Evolutionary conservation across 305 asterid genomes (phyloP).

Genomic region (Fraxinus floribunda): DNA sequence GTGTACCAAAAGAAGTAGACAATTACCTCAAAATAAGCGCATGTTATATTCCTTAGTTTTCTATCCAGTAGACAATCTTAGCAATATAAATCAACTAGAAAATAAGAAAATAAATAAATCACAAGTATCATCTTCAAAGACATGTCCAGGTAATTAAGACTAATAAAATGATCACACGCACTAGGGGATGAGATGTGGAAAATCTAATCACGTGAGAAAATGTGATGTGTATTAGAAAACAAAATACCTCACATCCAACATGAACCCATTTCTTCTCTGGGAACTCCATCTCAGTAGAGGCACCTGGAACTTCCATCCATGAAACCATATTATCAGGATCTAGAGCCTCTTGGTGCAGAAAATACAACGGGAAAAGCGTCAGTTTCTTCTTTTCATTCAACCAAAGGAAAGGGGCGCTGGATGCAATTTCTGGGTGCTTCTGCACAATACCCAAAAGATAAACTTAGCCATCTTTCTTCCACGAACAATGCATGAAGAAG

Average conservation of each 20-base stretch:
- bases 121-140: conserved; percentile 4
- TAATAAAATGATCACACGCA: background rate
- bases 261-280: conserved; percentile 80
- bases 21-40: background rate
- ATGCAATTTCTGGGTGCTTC: conserved; percentile 45
- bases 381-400: conserved; percentile 59
- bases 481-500: background rate
- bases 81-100: background rate
- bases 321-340: conserved; percentile 32
- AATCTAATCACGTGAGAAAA: conserved; percentile 8
- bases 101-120: background rate
- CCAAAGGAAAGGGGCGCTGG: conserved; percentile 60
- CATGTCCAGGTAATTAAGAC: conserved; percentile 2
- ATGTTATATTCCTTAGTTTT: background rate
- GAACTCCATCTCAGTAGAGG: conserved; percentile 47
- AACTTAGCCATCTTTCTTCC: conserved; percentile 10
- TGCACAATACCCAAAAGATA: conserved; percentile 34
- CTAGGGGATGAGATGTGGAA: background rate
- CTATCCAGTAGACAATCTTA: background rate
- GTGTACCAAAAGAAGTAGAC: background rate
- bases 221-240: background rate
- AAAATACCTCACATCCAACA: conserved; percentile 81
- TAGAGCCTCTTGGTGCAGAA: conserved; percentile 50
- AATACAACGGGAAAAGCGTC: conserved; percentile 53
- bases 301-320: conserved; percentile 38